These are phyloP conservation scores for Tylopilus sp. DNA, from an alignment of 768 basidiomycete species.

Conservation along the genomic window DNA sequence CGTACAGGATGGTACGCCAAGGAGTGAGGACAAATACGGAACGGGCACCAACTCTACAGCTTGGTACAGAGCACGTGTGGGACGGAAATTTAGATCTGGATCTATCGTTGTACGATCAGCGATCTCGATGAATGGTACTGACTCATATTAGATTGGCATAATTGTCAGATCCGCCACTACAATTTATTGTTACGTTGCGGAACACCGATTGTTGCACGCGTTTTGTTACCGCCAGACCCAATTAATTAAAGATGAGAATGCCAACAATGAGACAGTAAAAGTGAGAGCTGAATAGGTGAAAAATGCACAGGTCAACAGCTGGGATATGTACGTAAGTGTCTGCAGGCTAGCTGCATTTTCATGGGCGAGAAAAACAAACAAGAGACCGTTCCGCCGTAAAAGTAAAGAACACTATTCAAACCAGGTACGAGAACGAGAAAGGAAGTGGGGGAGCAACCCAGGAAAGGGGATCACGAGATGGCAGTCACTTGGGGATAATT, in stretches of 20 bases:
- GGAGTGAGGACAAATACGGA: background rate
- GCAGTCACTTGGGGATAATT: background rate
- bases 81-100: constrained; percentile 10
- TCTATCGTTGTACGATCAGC: background rate
- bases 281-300: background rate
- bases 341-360: constrained; percentile 8
- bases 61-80: constrained; percentile 14
- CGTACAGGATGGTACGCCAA: constrained; percentile 26
- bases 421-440: background rate
- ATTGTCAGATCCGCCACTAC: background rate
- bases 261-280: background rate
- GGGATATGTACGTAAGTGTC: background rate
- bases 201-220: background rate
- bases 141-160: background rate
- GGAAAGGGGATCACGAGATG: background rate
- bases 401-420: background rate
- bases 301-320: background rate
- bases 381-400: background rate
- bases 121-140: background rate
- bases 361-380: background rate
- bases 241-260: constrained; percentile 1
- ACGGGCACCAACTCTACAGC: constrained; percentile 17
- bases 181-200: background rate
- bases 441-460: background rate
- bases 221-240: background rate